phyloP scores from a whole-genome alignment of 2,329 filamentous ascomycete species.

The Phialophora expanda region DNA sequence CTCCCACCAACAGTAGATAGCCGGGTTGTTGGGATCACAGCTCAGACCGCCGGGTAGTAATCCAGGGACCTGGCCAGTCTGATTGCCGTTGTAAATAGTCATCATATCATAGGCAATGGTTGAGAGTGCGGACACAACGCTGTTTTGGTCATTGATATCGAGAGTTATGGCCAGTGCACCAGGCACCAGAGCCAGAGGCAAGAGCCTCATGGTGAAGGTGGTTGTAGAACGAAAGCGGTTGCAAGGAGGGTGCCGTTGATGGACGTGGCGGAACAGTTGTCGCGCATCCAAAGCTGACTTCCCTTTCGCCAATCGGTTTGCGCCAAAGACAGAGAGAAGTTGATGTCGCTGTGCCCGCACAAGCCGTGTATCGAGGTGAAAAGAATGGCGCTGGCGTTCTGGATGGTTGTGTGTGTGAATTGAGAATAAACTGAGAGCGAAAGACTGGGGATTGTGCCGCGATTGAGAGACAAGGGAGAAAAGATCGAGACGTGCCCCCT shows the following conservation, averaged over 20 bases:
- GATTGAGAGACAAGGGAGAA: conserved; percentile 6
- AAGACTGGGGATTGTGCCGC: not conserved
- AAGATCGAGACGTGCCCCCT: conserved; percentile 8
- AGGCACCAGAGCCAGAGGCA: conserved; percentile 23
- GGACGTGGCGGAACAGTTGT: not conserved
- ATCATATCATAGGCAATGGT: conserved; percentile 49
- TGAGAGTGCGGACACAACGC: conserved; percentile 45
- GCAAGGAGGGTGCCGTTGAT: not conserved
- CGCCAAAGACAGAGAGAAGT: not conserved
- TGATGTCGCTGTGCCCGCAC: conserved; percentile 18
- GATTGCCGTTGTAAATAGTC: conserved; percentile 46
- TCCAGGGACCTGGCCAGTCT: conserved; percentile 48
- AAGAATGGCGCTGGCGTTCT: conserved; percentile 15
- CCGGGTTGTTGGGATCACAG: conserved; percentile 34
- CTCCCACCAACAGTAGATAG: conserved; percentile 52
- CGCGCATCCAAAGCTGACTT: not conserved
- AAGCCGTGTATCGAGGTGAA: conserved; percentile 10
- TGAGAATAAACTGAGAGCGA: not conserved
- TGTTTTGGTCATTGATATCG: conserved; percentile 20
- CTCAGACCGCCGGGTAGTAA: conserved; percentile 48
- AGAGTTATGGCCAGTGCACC: conserved; percentile 26
- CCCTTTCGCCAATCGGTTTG: not conserved
- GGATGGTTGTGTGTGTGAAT: conserved; percentile 1
- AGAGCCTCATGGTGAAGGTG: conserved; percentile 23
- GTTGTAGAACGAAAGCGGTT: conserved; percentile 1